Percentiles rank a stretch among this genome's conserved stretches.
phyloP scores from a whole-genome alignment of 805 yeast species.

The Saturnispora dispora region DNA sequence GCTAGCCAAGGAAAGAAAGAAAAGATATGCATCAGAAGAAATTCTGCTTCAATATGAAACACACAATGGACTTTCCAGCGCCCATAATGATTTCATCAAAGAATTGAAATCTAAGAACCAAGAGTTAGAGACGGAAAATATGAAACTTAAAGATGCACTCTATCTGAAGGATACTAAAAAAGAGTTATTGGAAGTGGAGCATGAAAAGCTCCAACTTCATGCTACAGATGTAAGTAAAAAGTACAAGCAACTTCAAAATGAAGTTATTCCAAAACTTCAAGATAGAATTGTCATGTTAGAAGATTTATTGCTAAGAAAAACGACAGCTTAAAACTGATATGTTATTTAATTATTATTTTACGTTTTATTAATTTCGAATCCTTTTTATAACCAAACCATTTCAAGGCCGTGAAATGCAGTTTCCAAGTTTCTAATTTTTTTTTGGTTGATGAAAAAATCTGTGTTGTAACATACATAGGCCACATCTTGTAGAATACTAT shows the following conservation, averaged over 20 bases:
- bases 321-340: neutral
- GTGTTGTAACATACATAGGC: too few relatives aligned
- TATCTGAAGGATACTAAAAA: slow-evolving; percentile 29
- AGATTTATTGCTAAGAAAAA: slow-evolving; percentile 13
- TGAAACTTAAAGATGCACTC: slow-evolving; percentile 2
- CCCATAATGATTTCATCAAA: slow-evolving; percentile 39
- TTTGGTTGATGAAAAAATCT: neutral
- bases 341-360: neutral
- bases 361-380: neutral
- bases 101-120: slow-evolving; percentile 23
- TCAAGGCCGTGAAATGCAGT: neutral
- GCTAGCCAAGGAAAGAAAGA: slow-evolving; percentile 54
- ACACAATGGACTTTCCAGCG: slow-evolving; percentile 39
- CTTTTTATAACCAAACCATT: neutral
- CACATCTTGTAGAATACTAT: neutral
- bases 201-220: slow-evolving; percentile 30
- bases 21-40: slow-evolving; percentile 64
- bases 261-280: slow-evolving; percentile 38
- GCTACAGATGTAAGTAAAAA: slow-evolving; percentile 33
- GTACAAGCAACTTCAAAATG: slow-evolving; percentile 34
- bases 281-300: slow-evolving; percentile 30
- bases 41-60: slow-evolving; percentile 43
- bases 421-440: neutral
- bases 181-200: slow-evolving; percentile 30
- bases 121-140: slow-evolving; percentile 2